Conservation (phyloP, 2,329 filamentous ascomycete genomes). For the Tolypocladium capitatum region DNA sequence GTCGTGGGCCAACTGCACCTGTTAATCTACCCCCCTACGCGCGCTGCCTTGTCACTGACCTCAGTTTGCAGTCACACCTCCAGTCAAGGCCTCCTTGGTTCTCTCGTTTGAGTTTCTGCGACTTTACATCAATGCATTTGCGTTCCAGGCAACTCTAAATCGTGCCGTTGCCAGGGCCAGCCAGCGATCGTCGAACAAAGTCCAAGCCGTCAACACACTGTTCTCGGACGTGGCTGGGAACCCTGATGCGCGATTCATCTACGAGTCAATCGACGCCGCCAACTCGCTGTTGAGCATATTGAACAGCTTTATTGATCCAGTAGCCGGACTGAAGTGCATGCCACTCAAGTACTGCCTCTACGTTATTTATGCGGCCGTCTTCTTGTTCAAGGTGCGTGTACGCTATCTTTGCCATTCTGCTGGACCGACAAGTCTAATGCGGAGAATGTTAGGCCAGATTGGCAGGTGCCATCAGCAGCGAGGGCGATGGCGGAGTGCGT, state of each 20-base stretch:
- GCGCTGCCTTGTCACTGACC: not conserved
- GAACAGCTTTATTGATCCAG: constrained; percentile 45
- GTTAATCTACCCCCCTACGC: constrained; percentile 22
- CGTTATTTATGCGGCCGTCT: constrained; percentile 50
- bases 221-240: constrained; percentile 44
- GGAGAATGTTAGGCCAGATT: constrained; percentile 30
- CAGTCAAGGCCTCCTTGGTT: constrained; percentile 53
- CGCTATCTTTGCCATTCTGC: no score
- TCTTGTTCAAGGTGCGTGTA: constrained; percentile 45
- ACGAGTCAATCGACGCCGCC: constrained; percentile 51
- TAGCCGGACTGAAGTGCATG: constrained; percentile 48
- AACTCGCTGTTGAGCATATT: constrained; percentile 47
- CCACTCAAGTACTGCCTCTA: constrained; percentile 50
- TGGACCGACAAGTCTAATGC: not conserved
- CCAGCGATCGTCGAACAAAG: constrained; percentile 21
- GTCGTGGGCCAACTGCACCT: constrained; percentile 53
- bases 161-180: constrained; percentile 20
- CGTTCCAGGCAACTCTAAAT: constrained; percentile 57
- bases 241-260: constrained; percentile 52
- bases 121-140: constrained; percentile 63
- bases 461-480: constrained; percentile 43
- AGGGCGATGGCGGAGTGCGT: constrained; percentile 41
- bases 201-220: constrained; percentile 21
- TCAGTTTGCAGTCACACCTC: constrained; percentile 36
- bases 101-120: constrained; percentile 62